Percentiles rank a stretch among this genome's conserved stretches.
These are phyloP conservation scores for Penicillium subrubescens DNA, from an alignment of 495 filamentous ascomycete genomes.

Conservation along the genomic window DNA sequence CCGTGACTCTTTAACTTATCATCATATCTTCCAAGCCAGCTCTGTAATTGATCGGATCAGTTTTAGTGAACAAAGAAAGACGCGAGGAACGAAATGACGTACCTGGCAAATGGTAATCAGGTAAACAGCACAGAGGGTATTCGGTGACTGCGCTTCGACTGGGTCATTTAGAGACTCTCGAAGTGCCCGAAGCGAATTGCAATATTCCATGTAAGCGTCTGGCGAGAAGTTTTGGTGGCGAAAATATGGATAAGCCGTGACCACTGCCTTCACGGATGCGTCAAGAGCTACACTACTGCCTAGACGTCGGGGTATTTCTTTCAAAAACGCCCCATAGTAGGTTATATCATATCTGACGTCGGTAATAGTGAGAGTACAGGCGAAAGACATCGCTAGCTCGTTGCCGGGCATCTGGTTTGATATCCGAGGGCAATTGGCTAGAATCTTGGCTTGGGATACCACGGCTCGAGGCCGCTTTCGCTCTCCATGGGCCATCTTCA, in stretches of 20 bases:
- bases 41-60: conserved; percentile 10
- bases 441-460: background rate
- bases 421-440: background rate
- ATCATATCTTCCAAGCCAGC: conserved; percentile 29
- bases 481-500: background rate
- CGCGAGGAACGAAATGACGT: background rate
- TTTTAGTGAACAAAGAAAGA: background rate
- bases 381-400: conserved; percentile 23
- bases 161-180: conserved; percentile 37
- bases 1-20: conserved; percentile 30
- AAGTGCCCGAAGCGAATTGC: conserved; percentile 33
- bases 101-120: conserved; percentile 47
- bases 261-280: conserved; percentile 34
- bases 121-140: conserved; percentile 47
- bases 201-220: conserved; percentile 28
- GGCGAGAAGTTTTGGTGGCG: conserved; percentile 18
- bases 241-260: conserved; percentile 29
- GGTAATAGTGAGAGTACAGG: conserved; percentile 25
- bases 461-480: background rate
- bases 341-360: conserved; percentile 39
- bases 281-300: conserved; percentile 40
- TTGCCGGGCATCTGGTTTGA: conserved; percentile 18
- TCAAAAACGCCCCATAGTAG: conserved; percentile 39
- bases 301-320: conserved; percentile 35
- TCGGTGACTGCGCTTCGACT: conserved; percentile 27